Evolutionary conservation across 2,329 filamentous ascomycete genomes (phyloP).

Genomic region (Decorospora gaudefroyi): DNA sequence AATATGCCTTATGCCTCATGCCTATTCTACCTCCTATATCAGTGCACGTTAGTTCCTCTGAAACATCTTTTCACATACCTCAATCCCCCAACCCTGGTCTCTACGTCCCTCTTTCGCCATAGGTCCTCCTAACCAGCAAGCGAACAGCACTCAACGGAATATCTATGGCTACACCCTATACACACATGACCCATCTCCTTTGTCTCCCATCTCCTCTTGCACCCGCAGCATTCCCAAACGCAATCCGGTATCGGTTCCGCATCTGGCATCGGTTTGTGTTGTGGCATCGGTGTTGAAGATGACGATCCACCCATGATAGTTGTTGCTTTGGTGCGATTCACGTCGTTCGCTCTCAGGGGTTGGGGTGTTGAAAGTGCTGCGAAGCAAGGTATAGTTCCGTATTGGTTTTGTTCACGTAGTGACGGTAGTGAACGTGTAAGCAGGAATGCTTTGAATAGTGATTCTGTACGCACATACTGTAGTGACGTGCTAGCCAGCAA

Average conservation of each 20-base stretch:
- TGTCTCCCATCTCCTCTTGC: slow-evolving; percentile 17
- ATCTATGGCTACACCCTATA: slow-evolving; percentile 19
- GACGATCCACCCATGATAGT: neutral
- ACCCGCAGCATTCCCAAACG: slow-evolving; percentile 20
- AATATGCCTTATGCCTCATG: too few species aligned
- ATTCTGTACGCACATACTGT: too few species aligned
- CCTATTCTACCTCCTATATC: too few species aligned
- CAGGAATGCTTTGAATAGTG: too few species aligned
- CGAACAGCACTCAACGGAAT: slow-evolving; percentile 15
- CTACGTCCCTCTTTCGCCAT: neutral
- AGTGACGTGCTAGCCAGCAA: too few species aligned
- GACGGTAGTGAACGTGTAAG: too few species aligned
- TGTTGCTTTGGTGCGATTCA: neutral
- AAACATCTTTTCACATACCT: neutral
- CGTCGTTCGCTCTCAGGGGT: neutral
- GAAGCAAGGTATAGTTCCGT: too few species aligned
- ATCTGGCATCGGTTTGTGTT: slow-evolving; percentile 12
- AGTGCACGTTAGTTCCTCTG: neutral
- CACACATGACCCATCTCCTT: slow-evolving; percentile 19
- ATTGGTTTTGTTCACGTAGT: too few species aligned
- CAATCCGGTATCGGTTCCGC: slow-evolving; percentile 17
- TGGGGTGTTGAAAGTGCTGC: neutral
- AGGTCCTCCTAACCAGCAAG: slow-evolving; percentile 5
- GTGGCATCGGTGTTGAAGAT: neutral
- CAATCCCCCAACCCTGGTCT: too few species aligned